Evolutionary conservation across 73 alveolate genomes (phyloP).

Genomic region (Paramecium bursaria): DNA sequence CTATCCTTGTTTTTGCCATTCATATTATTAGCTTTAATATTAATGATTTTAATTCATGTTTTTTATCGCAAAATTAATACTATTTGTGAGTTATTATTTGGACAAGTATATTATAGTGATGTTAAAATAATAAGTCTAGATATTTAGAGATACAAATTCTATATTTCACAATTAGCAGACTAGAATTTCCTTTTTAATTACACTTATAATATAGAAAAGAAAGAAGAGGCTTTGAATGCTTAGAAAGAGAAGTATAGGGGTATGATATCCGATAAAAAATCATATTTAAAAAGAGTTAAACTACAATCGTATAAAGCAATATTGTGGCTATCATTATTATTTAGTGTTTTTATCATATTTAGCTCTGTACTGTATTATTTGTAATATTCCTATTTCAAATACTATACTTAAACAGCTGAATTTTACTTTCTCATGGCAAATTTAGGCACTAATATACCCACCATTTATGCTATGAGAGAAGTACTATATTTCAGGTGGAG

Average conservation of each 20-base stretch:
- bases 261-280: background rate
- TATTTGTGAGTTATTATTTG: background rate
- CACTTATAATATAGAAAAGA: background rate
- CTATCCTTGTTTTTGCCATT: background rate
- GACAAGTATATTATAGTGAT: background rate
- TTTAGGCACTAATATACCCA: slow-evolving; percentile 37
- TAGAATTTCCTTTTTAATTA: background rate
- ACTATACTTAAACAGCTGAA: background rate
- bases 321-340: no score
- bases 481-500: slow-evolving; percentile 36
- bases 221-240: background rate
- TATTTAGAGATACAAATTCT: background rate
- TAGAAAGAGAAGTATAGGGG: no score
- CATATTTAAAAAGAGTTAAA: no score
- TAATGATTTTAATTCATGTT: background rate
- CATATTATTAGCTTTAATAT: background rate
- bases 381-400: background rate
- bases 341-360: background rate
- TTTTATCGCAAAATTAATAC: no score
- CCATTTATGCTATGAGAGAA: slow-evolving; percentile 55
- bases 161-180: background rate
- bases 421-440: background rate
- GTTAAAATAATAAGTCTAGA: background rate
- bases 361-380: background rate
- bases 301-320: no score